Base-by-base conservation (phyloP, 2,329 filamentous ascomycete species). In the Sarocladiaceae sp. region DNA sequence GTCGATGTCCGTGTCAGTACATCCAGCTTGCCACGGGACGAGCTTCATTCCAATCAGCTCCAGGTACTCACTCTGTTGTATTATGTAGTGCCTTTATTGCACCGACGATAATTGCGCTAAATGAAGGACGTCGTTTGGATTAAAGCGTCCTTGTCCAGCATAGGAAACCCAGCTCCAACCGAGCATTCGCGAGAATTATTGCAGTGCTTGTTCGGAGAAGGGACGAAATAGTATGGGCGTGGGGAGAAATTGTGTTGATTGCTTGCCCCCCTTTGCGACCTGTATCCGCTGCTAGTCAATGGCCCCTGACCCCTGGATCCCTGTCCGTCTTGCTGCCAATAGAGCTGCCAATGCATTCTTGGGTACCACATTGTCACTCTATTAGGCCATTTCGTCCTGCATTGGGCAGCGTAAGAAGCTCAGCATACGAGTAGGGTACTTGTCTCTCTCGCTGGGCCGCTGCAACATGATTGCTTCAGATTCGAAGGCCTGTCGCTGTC, bases 211-310 rank as follows among this genome's bases (percentile, higher is more conserved):
- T 44, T 44, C 28, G 40, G 40, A 44, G 20, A 44, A 44, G 44
- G 18, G 44, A 48, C 28, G 26, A 48, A 48, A 48, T 48, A 22
- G 23, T 5, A 12, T n/a, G 22, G 44, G 26, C 44, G 44, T 48
- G 44, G 44, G 44, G 44, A 48, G 44, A 48, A 48, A 48, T 48
- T 48, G 26, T 48, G 44, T 48, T 48, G 44, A 48, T 48, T 48
- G 44, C 44, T 17, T 48, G 22, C 26, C 44, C 44, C 26, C 44
- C 44, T 46, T 26, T 26, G 17, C 22, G 40, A 33, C 10, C 40
- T 7, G 40, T 28, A 46, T 15, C 40, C 25, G 40, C 40, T 26
- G 40, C 40, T n/a, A 46, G 18, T 22, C 37, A 40, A 40, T 20
- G 23, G 37, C 37, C 40, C 40, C 40, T 44, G 40, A 28, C 20